phyloP scores from a whole-genome alignment of 139 green algal species.

The Raphidocelis subcapitata region DNA sequence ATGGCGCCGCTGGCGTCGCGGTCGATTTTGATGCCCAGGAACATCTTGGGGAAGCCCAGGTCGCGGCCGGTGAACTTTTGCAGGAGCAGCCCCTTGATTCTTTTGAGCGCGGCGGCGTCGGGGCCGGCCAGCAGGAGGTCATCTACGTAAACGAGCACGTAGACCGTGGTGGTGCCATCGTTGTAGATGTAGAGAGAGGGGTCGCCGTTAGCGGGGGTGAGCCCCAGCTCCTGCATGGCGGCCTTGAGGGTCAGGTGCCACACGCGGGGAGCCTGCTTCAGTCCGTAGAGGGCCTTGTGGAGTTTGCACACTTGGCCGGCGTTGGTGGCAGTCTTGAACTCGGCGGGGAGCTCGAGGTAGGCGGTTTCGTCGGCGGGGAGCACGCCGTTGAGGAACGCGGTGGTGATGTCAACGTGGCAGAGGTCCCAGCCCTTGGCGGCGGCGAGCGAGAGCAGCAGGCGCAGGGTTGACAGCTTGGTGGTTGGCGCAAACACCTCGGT shows the following conservation, averaged over 20 bases:
- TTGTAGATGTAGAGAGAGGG: slow-evolving; percentile 32
- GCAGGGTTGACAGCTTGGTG: slow-evolving; percentile 25
- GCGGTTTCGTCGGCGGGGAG: slow-evolving; percentile 34
- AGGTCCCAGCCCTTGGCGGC: slow-evolving; percentile 40
- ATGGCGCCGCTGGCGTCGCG: slow-evolving; percentile 24
- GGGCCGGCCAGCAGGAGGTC: slow-evolving; percentile 30
- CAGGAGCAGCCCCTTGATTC: background rate
- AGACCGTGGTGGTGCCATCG: background rate
- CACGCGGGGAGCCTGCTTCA: slow-evolving; percentile 45
- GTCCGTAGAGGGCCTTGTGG: slow-evolving; percentile 43
- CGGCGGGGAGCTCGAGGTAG: slow-evolving; percentile 32
- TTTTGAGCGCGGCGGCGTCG: background rate
- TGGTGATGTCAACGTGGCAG: slow-evolving; percentile 53
- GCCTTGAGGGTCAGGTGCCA: slow-evolving; percentile 38
- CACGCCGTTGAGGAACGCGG: slow-evolving; percentile 58
- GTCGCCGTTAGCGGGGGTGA: slow-evolving; percentile 29
- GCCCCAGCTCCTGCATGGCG: slow-evolving; percentile 31
- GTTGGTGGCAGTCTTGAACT: background rate
- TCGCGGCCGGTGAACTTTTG: slow-evolving; percentile 17
- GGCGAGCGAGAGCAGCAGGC: slow-evolving; percentile 28
- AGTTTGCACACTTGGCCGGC: slow-evolving; percentile 15
- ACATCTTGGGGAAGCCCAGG: slow-evolving; percentile 16
- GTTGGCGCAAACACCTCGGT: slow-evolving; percentile 51
- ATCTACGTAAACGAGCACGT: slow-evolving; percentile 35
- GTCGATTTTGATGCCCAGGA: slow-evolving; percentile 29